These are phyloP conservation scores for Fusarium udum DNA, from an alignment of 2,329 filamentous ascomycete species.

Conservation along the genomic window DNA sequence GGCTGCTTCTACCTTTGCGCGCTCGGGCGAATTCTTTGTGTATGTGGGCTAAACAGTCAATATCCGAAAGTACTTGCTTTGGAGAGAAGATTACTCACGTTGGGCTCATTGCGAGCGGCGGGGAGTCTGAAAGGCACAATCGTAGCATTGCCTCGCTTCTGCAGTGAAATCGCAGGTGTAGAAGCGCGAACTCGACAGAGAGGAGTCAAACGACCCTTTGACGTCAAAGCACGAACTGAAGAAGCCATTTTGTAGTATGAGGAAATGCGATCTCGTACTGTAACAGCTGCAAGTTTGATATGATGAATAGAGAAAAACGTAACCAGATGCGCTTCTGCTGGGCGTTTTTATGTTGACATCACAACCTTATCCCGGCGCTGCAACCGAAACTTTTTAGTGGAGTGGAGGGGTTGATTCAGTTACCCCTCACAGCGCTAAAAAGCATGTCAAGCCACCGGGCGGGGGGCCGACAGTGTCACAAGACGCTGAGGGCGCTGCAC, in stretches of 20 bases:
- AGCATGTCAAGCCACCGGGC: neutral
- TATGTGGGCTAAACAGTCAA: constrained; percentile 43
- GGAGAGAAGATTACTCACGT: constrained; percentile 18
- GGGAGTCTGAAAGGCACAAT: constrained; percentile 47
- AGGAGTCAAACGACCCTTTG: constrained; percentile 34
- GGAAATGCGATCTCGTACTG: neutral
- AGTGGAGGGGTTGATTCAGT: neutral
- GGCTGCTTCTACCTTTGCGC: constrained; percentile 43
- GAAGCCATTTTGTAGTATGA: constrained; percentile 30
- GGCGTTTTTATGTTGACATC: constrained; percentile 26
- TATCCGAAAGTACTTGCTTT: rapidly evolving
- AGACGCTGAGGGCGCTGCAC: neutral
- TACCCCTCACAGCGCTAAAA: constrained; percentile 19
- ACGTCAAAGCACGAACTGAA: constrained; percentile 27
- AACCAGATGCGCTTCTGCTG: neutral
- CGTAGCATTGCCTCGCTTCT: constrained; percentile 37
- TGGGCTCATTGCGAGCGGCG: constrained; percentile 47
- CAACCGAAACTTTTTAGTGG: constrained; percentile 19
- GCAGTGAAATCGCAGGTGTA: constrained; percentile 20
- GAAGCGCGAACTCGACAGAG: constrained; percentile 24
- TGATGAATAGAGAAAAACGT: neutral
- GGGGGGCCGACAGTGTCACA: constrained; percentile 20
- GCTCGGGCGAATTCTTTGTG: constrained; percentile 45
- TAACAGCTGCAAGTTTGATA: neutral
- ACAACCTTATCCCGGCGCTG: neutral